Evolutionary conservation across 2,329 filamentous ascomycete genomes (phyloP), one percentile per base, ranked within the genome.

Genomic region (Botryotinia calthae): DNA sequence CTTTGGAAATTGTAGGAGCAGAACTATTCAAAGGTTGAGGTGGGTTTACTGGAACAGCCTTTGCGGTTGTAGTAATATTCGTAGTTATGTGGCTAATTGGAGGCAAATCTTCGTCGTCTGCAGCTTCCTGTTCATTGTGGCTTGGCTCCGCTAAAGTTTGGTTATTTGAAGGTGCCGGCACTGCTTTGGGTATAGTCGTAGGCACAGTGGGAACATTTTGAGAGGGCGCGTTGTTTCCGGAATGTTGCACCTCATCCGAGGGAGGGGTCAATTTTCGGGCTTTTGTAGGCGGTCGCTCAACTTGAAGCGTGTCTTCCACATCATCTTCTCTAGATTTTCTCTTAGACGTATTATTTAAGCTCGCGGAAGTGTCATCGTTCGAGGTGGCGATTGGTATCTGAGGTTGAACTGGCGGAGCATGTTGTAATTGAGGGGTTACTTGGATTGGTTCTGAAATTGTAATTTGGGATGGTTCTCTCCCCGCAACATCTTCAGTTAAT

Each of bases 201-300:
- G 58, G 40, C 20, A 18, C 59, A 51, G 22, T 44, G 56, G 69
- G 9, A 18, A 28, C 3, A 3, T 34, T n/a, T 42, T 42, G n/a
- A 16, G 51, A 42, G 20, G 51, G 44, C 9, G 40, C 28, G 28
- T 31, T 44, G 0, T 22, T 69, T 48, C 25, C 68, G 25, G 59
- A 65, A 64, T 37, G 20, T 14, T 71, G 31, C 16, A 67, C 40
- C 25, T 42, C n/a, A 46, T 67, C 62, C 16, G 51, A 48, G 54
- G 65, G 71, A 63, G 64, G 65, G 48, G 65, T 70, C 28, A 72
- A 70, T 10, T 48, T 72, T 44, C 16, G 71, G 37, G 25, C 40
- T 22, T 72, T 72, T n/a, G 46, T 28, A 56, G 34, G 71, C 10
- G 71, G 71, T 25, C 63, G 71, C 44, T 54, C 54, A 4, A 37